Evolutionary conservation across 2,329 filamentous ascomycete genomes (phyloP).

Genomic region (Xylaria sp.): DNA sequence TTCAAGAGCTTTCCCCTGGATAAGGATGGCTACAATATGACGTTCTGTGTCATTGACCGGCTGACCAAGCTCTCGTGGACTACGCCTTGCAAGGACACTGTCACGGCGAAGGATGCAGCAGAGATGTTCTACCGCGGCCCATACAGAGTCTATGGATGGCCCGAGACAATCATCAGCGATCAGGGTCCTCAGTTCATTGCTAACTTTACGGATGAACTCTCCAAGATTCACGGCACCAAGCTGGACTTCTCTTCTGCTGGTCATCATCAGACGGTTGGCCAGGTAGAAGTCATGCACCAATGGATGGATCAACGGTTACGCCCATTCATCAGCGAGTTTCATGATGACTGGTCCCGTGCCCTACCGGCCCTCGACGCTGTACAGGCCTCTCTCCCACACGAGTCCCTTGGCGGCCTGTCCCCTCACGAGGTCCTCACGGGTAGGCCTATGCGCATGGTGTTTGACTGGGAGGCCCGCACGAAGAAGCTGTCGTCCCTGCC

Average conservation of each 20-base stretch:
- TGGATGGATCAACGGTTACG: neutral
- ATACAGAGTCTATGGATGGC: neutral
- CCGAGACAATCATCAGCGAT: neutral
- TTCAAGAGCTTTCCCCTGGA: neutral
- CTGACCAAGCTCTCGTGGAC: neutral
- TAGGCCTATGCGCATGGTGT: no score
- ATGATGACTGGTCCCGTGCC: neutral
- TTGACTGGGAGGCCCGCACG: no score
- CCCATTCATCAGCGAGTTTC: neutral
- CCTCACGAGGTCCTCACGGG: no score
- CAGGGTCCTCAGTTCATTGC: neutral
- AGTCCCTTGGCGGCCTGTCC: no score
- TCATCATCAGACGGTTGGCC: neutral
- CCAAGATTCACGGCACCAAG: neutral
- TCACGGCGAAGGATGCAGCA: neutral
- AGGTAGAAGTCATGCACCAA: neutral
- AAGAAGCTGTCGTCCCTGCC: no score
- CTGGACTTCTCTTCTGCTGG: neutral
- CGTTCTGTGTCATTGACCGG: neutral
- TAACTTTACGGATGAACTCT: conserved; percentile 1
- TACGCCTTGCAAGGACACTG: neutral
- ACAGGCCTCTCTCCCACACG: no score
- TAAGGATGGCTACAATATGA: neutral
- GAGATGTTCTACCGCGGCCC: neutral
- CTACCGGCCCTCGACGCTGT: no score